These are phyloP conservation scores for Metschnikowia dekortorum DNA, from an alignment of 805 yeast genomes.

Conservation along the genomic window DNA sequence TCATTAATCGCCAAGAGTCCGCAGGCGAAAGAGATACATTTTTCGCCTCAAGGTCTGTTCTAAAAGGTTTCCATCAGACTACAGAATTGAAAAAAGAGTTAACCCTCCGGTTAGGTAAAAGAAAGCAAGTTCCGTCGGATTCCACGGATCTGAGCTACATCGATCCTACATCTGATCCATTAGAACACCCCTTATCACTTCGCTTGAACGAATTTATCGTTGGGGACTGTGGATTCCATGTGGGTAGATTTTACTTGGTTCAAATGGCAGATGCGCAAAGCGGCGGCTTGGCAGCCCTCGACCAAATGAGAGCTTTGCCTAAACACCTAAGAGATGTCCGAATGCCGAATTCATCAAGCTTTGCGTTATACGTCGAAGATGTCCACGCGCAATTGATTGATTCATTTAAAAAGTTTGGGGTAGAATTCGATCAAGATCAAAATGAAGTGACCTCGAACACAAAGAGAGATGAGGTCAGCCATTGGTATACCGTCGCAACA, in stretches of 20 bases:
- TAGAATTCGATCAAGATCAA: constrained; percentile 32
- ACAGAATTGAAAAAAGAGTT: constrained; percentile 29
- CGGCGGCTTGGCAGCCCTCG: constrained; percentile 36
- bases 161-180: constrained; percentile 38
- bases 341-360: constrained; percentile 22
- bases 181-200: constrained; percentile 27
- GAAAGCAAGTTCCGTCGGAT: constrained; percentile 17
- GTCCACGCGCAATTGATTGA: constrained; percentile 29
- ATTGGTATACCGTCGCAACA: constrained; percentile 37
- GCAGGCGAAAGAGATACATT: constrained; percentile 37
- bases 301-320: constrained; percentile 28
- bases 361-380: constrained; percentile 41
- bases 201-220: constrained; percentile 33
- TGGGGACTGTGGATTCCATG: constrained; percentile 38
- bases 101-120: constrained; percentile 24
- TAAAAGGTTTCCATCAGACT: constrained; percentile 33
- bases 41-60: constrained; percentile 32
- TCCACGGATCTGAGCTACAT: constrained; percentile 20
- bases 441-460: constrained; percentile 19
- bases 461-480: constrained; percentile 11
- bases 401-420: constrained; percentile 25
- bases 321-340: constrained; percentile 8
- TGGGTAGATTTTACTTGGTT: constrained; percentile 38
- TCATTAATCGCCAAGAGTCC: constrained; percentile 28
- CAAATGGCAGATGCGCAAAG: constrained; percentile 30